phyloP scores from a whole-genome alignment of 176 grass and related monocot genomes.

The Musa troglodytarum region DNA sequence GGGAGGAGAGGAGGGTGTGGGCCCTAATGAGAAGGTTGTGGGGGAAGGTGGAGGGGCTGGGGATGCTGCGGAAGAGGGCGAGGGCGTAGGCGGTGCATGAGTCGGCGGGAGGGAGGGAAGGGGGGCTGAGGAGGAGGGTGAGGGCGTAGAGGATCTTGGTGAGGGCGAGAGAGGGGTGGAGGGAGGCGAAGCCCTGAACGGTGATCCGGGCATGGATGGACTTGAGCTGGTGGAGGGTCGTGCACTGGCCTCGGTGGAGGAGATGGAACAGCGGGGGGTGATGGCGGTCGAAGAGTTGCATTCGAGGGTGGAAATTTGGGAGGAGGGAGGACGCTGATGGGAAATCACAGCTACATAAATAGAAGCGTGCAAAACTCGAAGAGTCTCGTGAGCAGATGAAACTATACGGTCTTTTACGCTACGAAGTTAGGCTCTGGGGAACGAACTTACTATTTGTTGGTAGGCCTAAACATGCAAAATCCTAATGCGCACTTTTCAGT shows the following conservation, averaged over 20 bases:
- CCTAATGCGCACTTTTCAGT: no score
- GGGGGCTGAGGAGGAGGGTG: slow-evolving; percentile 13
- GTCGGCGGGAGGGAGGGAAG: slow-evolving; percentile 19
- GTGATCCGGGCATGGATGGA: slow-evolving; percentile 3
- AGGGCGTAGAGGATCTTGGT: not conserved
- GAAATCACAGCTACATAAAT: no score
- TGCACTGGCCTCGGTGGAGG: not conserved
- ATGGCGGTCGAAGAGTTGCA: not conserved
- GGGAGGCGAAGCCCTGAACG: no score
- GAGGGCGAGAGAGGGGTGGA: not conserved
- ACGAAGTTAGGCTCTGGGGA: no score
- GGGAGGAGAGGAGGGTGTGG: slow-evolving; percentile 16
- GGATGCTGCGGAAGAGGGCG: slow-evolving; percentile 16
- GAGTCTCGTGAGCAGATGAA: no score
- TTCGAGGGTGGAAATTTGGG: no score
- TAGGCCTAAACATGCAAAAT: no score
- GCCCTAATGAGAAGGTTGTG: slow-evolving; percentile 5
- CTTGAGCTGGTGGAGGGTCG: slow-evolving; percentile 2
- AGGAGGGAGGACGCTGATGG: no score
- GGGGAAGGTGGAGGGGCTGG: not conserved
- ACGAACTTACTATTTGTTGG: no score
- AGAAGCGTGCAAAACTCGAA: no score
- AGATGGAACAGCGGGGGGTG: not conserved
- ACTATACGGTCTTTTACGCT: no score
- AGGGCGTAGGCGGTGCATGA: slow-evolving; percentile 32